Evolutionary conservation across 805 yeast species (phyloP), one percentile per base, ranked within the genome.

Genomic region (Myxozyma melibiosi): DNA sequence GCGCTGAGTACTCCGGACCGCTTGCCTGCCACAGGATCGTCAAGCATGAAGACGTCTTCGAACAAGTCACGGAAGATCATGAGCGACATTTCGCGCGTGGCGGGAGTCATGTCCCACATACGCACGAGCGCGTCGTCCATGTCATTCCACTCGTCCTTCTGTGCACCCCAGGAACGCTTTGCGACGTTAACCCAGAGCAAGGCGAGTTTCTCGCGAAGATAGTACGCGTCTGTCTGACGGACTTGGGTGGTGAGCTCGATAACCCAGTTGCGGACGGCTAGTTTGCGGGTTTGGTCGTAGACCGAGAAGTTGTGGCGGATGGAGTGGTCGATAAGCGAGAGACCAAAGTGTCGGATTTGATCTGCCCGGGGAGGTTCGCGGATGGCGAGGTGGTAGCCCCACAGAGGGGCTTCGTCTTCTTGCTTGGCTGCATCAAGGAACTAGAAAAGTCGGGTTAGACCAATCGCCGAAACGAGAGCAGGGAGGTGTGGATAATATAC

Each of bases 131-230:
- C 85, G 14, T 78, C 73, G 67, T 94, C 99, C 97, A 94, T 90
- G 18, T 85, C 80, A 1, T 78, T 76, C 99, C 99, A 94, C 20
- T 96, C 84, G 4, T 73, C 73, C 2, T 74, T 76, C 16, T 97
- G 97, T 3, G 61, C 9, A 13, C 61, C 61, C 99, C 99, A 94
- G 30, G 84, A 79, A 55, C 96, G 79, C 68, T 94, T 94, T 9
- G 96, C 96, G 6, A 94, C 76, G 40, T 88, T 85, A 0, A 88
- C 96, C 97, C 98, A 91, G 25, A 94, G 73, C 62, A 82, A 86
- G 13, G 97, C 96, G 39, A 91, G 68, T 71, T 94, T 94, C 69
- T 91, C 98, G 67, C 85, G 88, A 55, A 94, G 78, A 67, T 85
- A 95, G 70, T 90, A 92, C 5, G 98, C 96, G 70, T 92, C 97